Conservation (phyloP, 2,329 filamentous ascomycete species). For the Fonsecaea pedrosoi region DNA sequence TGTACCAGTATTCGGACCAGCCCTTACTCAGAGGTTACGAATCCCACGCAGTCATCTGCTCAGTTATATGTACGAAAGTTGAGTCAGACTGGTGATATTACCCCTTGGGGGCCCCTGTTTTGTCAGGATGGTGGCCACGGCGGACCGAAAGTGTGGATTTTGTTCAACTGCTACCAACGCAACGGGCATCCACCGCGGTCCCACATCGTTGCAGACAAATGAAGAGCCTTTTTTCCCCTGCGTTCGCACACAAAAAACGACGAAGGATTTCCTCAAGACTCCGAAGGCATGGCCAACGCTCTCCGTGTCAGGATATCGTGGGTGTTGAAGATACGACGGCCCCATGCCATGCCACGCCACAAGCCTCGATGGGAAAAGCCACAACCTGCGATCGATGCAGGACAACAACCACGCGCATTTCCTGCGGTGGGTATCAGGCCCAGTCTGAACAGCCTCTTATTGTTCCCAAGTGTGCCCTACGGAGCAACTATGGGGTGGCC, state of each 20-base stretch:
- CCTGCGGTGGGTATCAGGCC: slow-evolving; percentile 4
- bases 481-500: neutral
- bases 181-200: slow-evolving; percentile 1
- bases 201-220: neutral
- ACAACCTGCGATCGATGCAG: neutral
- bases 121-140: neutral
- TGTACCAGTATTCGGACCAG: neutral
- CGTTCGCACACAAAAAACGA: neutral
- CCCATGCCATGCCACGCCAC: neutral
- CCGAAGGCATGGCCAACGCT: neutral
- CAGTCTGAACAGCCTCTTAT: neutral
- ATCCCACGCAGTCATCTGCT: neutral
- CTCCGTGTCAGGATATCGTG: neutral
- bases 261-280: neutral
- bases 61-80: neutral
- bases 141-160: neutral
- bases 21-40: neutral
- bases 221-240: slow-evolving; percentile 4
- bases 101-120: neutral
- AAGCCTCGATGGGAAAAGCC: neutral
- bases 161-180: neutral
- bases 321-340: neutral
- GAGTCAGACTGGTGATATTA: slow-evolving; percentile 10
- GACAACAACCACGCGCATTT: neutral
- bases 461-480: neutral